Percentiles rank a stretch among this genome's conserved stretches.
Conservation (phyloP, 352 stramenopile genomes). For the Phytophthora cactorum region DNA sequence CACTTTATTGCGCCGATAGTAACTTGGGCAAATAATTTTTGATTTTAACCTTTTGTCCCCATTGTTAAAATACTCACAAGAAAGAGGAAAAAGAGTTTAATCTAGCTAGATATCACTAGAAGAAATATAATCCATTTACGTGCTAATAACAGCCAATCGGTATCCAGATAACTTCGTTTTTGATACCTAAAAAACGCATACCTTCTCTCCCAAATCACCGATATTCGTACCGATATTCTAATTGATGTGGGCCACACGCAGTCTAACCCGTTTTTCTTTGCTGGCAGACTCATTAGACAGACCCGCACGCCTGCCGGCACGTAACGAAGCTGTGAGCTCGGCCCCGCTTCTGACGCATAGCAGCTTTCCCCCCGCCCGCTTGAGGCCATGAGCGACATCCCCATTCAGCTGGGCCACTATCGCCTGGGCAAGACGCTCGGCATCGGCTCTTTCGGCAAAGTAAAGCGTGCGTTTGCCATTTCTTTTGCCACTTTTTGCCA, state of each 20-base stretch:
- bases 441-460: slow-evolving; percentile 99
- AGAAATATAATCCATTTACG: no score
- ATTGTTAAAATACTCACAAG: no score
- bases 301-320: not conserved
- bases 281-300: not conserved
- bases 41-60: no score
- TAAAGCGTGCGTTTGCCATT: slow-evolving; percentile 85
- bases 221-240: not conserved
- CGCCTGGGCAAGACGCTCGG: slow-evolving; percentile 98
- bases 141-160: no score
- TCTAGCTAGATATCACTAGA: no score
- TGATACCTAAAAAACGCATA: not conserved
- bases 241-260: not conserved
- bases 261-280: not conserved
- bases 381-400: slow-evolving; percentile 78
- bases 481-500: slow-evolving; percentile 6
- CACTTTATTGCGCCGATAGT: no score
- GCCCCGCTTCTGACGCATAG: not conserved
- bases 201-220: not conserved
- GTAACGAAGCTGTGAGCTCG: slow-evolving; percentile 6
- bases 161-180: no score
- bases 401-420: slow-evolving; percentile 98
- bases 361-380: not conserved
- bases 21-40: no score
- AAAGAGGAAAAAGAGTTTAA: no score